These are phyloP conservation scores for Aspergillus pseudonomiae DNA, from an alignment of 2,329 filamentous ascomycete species.

Conservation along the genomic window DNA sequence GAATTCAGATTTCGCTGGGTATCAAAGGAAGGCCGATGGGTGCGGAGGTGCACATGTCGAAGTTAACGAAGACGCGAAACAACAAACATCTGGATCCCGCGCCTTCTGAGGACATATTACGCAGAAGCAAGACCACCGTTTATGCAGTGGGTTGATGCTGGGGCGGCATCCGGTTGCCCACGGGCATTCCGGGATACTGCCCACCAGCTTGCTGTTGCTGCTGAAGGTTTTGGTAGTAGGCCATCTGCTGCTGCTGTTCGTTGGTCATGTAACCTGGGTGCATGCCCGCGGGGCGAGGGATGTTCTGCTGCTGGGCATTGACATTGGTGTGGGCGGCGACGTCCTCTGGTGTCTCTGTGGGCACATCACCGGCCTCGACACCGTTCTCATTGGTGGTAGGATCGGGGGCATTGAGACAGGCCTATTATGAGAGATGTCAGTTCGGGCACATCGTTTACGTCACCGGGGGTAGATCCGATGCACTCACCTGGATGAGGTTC, in stretches of 20 bases:
- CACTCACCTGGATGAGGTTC: conserved; percentile 92
- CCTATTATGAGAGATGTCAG: conserved; percentile 57
- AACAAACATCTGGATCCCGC: conserved; percentile 30
- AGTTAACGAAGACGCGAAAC: conserved; percentile 29
- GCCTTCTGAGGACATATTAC: conserved; percentile 23
- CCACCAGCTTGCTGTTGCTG: conserved; percentile 68
- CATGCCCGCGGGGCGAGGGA: conserved; percentile 69
- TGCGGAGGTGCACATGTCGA: conserved; percentile 26
- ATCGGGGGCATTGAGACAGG: conserved; percentile 94
- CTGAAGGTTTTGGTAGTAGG: conserved; percentile 80
- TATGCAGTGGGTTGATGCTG: conserved; percentile 80
- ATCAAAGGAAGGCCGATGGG: conserved; percentile 39
- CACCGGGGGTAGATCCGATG: background rate
- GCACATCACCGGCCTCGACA: conserved; percentile 71
- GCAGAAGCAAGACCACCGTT: conserved; percentile 20
- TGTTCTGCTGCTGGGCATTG: conserved; percentile 67
- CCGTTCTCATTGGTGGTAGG: conserved; percentile 82
- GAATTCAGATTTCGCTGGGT: conserved; percentile 33
- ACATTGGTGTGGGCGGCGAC: conserved; percentile 73
- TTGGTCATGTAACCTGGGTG: conserved; percentile 70
- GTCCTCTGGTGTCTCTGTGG: conserved; percentile 88
- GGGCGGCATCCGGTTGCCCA: conserved; percentile 76
- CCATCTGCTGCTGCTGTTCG: conserved; percentile 72
- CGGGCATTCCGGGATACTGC: conserved; percentile 74
- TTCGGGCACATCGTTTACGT: background rate